Conservation (phyloP, 2,329 filamentous ascomycete genomes). For the Pseudogymnoascus sp. region DNA sequence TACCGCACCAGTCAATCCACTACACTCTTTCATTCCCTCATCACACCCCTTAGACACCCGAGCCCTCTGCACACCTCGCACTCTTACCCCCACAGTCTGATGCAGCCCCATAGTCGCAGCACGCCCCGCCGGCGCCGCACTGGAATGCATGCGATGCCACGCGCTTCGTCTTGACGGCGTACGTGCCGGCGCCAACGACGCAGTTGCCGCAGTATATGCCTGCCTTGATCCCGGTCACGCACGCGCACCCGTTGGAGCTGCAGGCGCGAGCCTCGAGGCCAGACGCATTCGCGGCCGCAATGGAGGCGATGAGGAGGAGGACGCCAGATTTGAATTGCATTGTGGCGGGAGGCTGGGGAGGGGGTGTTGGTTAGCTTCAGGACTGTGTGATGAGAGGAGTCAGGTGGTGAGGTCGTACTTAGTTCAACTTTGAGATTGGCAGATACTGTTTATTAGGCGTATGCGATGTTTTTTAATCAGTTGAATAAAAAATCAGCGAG, state of each 20-base stretch:
- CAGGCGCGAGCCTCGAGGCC: constrained; percentile 14
- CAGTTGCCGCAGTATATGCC: constrained; percentile 21
- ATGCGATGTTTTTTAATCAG: background rate
- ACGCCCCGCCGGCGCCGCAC: constrained; percentile 18
- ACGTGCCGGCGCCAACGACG: constrained; percentile 17
- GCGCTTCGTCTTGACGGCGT: constrained; percentile 19
- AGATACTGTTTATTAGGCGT: background rate
- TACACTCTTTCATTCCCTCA: background rate
- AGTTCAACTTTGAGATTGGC: background rate
- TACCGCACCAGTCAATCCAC: background rate
- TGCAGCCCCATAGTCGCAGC: constrained; percentile 11
- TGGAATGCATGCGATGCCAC: constrained; percentile 18
- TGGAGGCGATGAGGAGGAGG: background rate
- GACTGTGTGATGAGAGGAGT: background rate
- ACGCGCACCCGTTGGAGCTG: constrained; percentile 17
- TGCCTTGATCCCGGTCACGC: constrained; percentile 15
- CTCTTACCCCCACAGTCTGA: background rate
- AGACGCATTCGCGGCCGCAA: background rate
- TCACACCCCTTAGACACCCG: background rate
- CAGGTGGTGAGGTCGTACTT: background rate
- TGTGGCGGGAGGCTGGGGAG: background rate
- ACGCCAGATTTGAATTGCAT: background rate
- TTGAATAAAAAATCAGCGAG: background rate
- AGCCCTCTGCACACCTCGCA: background rate
- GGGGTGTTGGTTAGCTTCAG: background rate